phyloP scores from a whole-genome alignment of 2,329 filamentous ascomycete genomes.

The Phaeomoniella chlamydospora region DNA sequence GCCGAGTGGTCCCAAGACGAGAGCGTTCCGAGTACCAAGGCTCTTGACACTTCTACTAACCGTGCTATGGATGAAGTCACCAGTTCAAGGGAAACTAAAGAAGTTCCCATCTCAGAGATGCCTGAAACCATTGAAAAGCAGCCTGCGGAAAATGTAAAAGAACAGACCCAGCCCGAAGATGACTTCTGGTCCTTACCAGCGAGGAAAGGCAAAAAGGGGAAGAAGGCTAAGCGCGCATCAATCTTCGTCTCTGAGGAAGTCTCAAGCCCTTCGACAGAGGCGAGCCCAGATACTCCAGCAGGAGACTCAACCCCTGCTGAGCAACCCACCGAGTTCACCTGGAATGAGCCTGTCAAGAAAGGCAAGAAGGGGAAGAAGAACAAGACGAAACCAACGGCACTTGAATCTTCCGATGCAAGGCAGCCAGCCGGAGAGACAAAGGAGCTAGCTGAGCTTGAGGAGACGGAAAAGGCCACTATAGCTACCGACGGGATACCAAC shows the following conservation, averaged over 20 bases:
- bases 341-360: slow-evolving; percentile 6
- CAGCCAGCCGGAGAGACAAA: not conserved
- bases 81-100: too few species aligned
- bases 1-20: too few species aligned
- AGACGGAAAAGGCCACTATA: not conserved
- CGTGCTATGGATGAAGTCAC: not conserved
- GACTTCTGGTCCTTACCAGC: slow-evolving; percentile 1
- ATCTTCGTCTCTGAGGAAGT: not conserved
- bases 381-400: not conserved
- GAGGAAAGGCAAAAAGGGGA: slow-evolving; percentile 10
- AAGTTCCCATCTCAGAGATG: too few species aligned
- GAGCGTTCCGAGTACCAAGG: not conserved
- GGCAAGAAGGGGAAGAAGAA: slow-evolving; percentile 1
- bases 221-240: slow-evolving; percentile 6
- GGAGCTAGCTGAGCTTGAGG: not conserved
- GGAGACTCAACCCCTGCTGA: not conserved
- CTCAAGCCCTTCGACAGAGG: not conserved
- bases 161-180: not conserved
- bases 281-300: not conserved
- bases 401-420: not conserved
- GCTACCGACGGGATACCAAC: not conserved
- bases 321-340: slow-evolving; percentile 1
- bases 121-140: too few species aligned
- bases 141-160: too few species aligned
- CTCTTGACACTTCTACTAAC: not conserved